Evolutionary conservation across 345 rosid species (phyloP), one percentile per base, ranked within the genome.

Genomic region (Citrus hindsii): DNA sequence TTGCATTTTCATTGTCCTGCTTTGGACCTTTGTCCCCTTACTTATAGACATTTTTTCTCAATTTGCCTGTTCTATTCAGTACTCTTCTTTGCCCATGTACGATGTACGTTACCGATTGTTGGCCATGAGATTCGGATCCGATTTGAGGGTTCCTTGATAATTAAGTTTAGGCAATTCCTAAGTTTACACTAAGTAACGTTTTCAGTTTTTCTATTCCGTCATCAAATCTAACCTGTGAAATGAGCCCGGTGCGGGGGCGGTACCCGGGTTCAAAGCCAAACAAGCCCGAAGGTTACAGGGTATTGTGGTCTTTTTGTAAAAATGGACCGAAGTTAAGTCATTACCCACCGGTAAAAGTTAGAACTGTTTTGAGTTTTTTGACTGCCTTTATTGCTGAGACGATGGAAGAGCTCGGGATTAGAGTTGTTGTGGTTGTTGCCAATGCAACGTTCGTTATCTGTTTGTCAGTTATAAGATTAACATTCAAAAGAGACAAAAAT

Each of bases 21-120:
- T 64, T 55, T 28, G 66, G 64, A 42, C 48, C 58, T 62, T 73
- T 82, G 85, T 78, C 83, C 78, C 88, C 87, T 24, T 79, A 81
- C 65, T 76, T 82, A 4, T 33, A 7, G 82, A 80, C 87, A 82
- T 19, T 19, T 75, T 82, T 80, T 82, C 87, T 68, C 58, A 46
- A 58, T 55, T n/a, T 75, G 71, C 56, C 69, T 35, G 40, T 64
- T 70, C 18, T 14, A 22, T 25, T 27, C 58, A 18, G 56, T 18
- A 51, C 22, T 51, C 56, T 51, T 18, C 56, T 9, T 13, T 51
- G 6, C 0, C 56, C 21, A 53, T 18, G 58, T 18, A 4, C 22
- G 22, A 53, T 24, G 38, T 48, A 70, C 46, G 0, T 2, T 2
- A 9, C 35, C 53, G 6, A 10, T 16, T 27, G 40, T 16, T 40